phyloP scores from a whole-genome alignment of 2,329 filamentous ascomycete species.

The Pseudonectria foliicola region DNA sequence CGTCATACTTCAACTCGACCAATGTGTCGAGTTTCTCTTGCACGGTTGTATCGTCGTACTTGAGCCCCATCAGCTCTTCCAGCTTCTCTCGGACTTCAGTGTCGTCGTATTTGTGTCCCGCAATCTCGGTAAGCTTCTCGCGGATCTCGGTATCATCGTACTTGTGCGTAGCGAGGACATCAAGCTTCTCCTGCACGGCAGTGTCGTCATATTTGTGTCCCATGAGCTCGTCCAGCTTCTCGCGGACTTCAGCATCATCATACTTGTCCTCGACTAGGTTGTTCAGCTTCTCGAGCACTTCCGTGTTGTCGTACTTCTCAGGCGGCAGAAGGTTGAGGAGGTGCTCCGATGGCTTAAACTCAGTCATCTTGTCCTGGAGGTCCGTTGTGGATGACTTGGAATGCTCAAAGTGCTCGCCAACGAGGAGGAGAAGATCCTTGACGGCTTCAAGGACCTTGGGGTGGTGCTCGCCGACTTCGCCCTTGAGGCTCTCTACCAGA shows the following conservation, averaged over 20 bases:
- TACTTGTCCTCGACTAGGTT: slow-evolving; percentile 19
- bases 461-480: slow-evolving; percentile 72
- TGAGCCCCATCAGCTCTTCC: slow-evolving; percentile 49
- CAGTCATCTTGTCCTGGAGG: slow-evolving; percentile 53
- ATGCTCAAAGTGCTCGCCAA: slow-evolving; percentile 83
- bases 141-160: slow-evolving; percentile 24
- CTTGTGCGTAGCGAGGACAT: slow-evolving; percentile 29
- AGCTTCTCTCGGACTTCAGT: slow-evolving; percentile 28
- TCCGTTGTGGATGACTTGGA: slow-evolving; percentile 58
- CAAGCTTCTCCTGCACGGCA: slow-evolving; percentile 43
- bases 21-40: slow-evolving; percentile 46
- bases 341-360: slow-evolving; percentile 54
- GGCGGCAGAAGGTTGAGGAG: slow-evolving; percentile 44
- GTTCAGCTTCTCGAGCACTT: slow-evolving; percentile 24
- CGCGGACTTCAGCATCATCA: slow-evolving; percentile 21
- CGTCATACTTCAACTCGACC: slow-evolving; percentile 35
- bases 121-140: slow-evolving; percentile 23
- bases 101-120: slow-evolving; percentile 53
- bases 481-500: slow-evolving; percentile 69
- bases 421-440: slow-evolving; percentile 74
- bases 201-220: slow-evolving; percentile 49
- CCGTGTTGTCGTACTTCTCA: slow-evolving; percentile 42
- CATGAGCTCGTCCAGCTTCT: slow-evolving; percentile 27
- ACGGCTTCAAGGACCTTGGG: slow-evolving; percentile 83
- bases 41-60: slow-evolving; percentile 43